Conservation (phyloP, 352 stramenopile genomes). For the Globisporangium carolinianum region DNA sequence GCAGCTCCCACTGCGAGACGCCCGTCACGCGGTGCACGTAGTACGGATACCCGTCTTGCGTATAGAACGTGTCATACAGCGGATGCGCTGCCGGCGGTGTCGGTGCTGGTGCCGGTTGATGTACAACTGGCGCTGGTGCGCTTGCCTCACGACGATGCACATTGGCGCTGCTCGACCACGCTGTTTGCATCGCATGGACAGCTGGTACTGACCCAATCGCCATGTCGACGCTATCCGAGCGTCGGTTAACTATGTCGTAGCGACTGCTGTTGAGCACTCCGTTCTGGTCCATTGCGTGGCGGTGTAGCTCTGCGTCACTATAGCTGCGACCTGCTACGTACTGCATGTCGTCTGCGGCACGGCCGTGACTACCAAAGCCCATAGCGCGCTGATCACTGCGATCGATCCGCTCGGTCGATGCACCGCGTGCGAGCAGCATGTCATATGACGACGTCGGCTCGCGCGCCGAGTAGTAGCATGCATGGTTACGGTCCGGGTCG, state of each 20-base stretch:
- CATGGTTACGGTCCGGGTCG: neutral
- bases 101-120: neutral
- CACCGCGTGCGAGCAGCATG: conserved; percentile 4
- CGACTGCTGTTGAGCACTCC: neutral
- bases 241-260: neutral
- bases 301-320: neutral
- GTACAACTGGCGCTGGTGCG: neutral
- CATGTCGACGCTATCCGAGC: conserved; percentile 8
- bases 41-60: conserved; percentile 67
- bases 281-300: neutral
- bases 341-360: too few species aligned
- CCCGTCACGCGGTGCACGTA: conserved; percentile 67
- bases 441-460: neutral
- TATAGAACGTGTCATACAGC: conserved; percentile 68
- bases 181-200: too few species aligned
- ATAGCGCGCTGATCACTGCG: conserved; percentile 10
- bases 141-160: neutral
- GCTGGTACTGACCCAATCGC: neutral
- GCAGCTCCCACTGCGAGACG: conserved; percentile 75
- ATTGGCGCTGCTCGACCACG: too few species aligned
- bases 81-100: neutral
- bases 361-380: too few species aligned
- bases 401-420: conserved; percentile 33
- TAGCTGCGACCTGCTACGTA: neutral
- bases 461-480: conserved; percentile 29